phyloP scores from a whole-genome alignment of 169 alveolate species.

The Plasmodium gaboni region DNA sequence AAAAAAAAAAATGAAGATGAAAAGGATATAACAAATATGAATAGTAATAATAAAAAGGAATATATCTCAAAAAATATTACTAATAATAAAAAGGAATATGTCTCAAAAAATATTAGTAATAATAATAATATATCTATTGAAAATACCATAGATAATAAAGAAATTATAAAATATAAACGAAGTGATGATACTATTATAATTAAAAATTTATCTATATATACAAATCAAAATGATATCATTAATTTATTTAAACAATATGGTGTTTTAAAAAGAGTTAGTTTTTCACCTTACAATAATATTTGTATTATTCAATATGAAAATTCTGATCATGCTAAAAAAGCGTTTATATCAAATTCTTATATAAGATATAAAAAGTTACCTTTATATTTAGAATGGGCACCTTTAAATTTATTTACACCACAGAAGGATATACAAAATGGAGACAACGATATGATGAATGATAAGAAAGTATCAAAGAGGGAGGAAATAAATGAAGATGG shows the following conservation, averaged over 20 bases:
- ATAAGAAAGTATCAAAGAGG: background rate
- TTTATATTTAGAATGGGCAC: conserved; percentile 95
- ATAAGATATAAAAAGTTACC: conserved; percentile 90
- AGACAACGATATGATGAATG: background rate
- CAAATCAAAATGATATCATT: conserved; percentile 85
- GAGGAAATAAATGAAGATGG: too few relatives aligned
- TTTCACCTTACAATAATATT: conserved; percentile 92
- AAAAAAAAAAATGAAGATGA: conserved; percentile 75
- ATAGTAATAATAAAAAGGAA: conserved; percentile 3
- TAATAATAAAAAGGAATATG: conserved; percentile 10
- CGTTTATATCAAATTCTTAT: conserved; percentile 91
- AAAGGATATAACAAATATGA: conserved; percentile 18
- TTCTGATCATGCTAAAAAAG: conserved; percentile 88
- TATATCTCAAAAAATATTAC: background rate
- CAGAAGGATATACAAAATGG: conserved; percentile 4
- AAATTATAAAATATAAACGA: conserved; percentile 55
- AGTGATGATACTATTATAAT: conserved; percentile 80
- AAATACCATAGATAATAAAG: conserved; percentile 7
- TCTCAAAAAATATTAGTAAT: background rate
- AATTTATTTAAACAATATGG: conserved; percentile 91
- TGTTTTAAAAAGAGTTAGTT: conserved; percentile 83
- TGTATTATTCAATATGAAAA: conserved; percentile 91
- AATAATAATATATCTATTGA: conserved; percentile 19
- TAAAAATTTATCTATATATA: conserved; percentile 84
- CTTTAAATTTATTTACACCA: conserved; percentile 79